Percentiles rank a stretch among this genome's conserved stretches.
Conservation (phyloP, 257 asterid species). For the Perilla frutescens region DNA sequence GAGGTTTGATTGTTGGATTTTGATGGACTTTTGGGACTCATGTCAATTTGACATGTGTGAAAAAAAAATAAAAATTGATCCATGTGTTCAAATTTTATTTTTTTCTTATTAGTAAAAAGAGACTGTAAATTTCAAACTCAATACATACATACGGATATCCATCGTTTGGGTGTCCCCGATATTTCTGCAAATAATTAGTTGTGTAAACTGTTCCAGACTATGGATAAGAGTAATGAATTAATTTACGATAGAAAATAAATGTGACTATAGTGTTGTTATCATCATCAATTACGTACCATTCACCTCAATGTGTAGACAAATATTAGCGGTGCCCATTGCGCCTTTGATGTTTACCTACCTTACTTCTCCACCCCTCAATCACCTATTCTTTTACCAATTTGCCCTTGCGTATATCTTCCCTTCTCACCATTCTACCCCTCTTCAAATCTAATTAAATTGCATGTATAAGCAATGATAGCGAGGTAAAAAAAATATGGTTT, state of each 20-base stretch:
- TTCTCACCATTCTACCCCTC: slow-evolving; percentile 50
- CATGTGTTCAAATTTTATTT: no score
- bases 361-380: slow-evolving; percentile 41
- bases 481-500: slow-evolving; percentile 28
- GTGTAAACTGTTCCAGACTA: background rate
- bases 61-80: no score
- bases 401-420: slow-evolving; percentile 28
- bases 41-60: no score
- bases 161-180: no score
- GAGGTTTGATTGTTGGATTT: no score
- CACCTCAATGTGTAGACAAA: slow-evolving; percentile 47
- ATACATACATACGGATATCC: no score
- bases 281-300: slow-evolving; percentile 61
- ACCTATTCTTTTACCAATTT: slow-evolving; percentile 35
- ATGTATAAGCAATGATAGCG: slow-evolving; percentile 43
- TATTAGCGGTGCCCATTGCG: slow-evolving; percentile 53
- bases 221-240: slow-evolving; percentile 24
- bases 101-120: no score
- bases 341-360: slow-evolving; percentile 59
- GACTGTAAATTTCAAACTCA: no score
- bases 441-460: slow-evolving; percentile 37
- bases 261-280: slow-evolving; percentile 40
- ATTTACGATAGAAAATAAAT: slow-evolving; percentile 7
- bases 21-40: no score
- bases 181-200: background rate